Conservation (phyloP, 73 alveolate genomes). For the Blepharisma japonicum region DNA sequence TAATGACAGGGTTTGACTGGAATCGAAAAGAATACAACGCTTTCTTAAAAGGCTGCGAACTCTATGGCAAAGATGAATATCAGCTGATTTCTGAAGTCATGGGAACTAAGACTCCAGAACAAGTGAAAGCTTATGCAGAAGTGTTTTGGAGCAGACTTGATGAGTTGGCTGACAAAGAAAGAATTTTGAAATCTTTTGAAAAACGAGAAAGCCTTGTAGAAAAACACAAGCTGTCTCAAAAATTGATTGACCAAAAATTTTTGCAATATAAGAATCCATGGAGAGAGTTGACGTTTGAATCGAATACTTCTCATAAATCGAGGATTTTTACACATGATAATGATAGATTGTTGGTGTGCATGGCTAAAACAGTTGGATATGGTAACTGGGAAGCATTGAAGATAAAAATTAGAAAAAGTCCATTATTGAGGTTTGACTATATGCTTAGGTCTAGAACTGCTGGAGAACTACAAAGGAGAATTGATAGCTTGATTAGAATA, state of each 20-base stretch:
- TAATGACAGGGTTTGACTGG: constrained; percentile 80
- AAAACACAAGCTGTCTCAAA: constrained; percentile 57
- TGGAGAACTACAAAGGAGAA: constrained; percentile 92
- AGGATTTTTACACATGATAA: constrained; percentile 75
- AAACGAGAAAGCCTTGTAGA: constrained; percentile 76
- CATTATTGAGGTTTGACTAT: constrained; percentile 90
- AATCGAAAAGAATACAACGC: constrained; percentile 68
- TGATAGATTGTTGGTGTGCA: constrained; percentile 76
- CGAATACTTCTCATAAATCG: constrained; percentile 54
- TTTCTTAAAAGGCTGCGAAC: constrained; percentile 70
- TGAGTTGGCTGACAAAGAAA: constrained; percentile 86
- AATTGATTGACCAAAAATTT: constrained; percentile 45
- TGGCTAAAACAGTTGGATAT: constrained; percentile 86
- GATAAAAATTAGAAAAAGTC: constrained; percentile 79
- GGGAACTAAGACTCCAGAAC: constrained; percentile 82
- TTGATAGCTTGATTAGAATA: constrained; percentile 87
- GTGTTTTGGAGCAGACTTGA: constrained; percentile 91
- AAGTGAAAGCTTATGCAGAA: constrained; percentile 77
- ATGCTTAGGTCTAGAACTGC: constrained; percentile 89
- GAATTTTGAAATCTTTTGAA: constrained; percentile 85
- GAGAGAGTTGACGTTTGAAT: constrained; percentile 72
- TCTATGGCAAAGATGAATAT: constrained; percentile 64
- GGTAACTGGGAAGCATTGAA: constrained; percentile 96
- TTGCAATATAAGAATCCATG: constrained; percentile 53
- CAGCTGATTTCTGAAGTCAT: constrained; percentile 57